A percentile compares a stretch with the other conserved stretches of the same genome.
These are phyloP conservation scores for Talaromyces adpressus DNA, from an alignment of 495 filamentous ascomycete genomes.

Conservation along the genomic window DNA sequence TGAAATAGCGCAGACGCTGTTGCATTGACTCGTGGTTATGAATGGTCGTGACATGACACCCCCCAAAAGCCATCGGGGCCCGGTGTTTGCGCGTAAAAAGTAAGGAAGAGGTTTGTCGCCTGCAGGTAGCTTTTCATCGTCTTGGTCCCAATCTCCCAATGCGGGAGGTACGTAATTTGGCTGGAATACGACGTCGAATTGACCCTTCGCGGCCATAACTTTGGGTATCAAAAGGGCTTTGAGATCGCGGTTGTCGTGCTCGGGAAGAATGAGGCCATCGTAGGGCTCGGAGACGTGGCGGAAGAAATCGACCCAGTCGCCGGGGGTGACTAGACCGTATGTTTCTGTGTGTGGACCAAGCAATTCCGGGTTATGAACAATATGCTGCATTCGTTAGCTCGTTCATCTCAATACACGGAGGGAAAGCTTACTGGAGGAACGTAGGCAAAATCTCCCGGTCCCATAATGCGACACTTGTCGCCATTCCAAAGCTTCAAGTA, in stretches of 20 bases:
- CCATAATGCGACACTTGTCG: conserved; percentile 35
- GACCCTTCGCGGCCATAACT: conserved; percentile 40
- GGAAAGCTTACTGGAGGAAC: conserved; percentile 33
- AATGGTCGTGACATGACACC: conserved; percentile 39
- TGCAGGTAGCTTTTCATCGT: conserved; percentile 34
- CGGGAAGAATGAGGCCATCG: conserved; percentile 42
- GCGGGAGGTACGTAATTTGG: conserved; percentile 33
- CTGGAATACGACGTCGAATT: conserved; percentile 42
- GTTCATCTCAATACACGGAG: not conserved
- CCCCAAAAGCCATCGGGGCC: conserved; percentile 34
- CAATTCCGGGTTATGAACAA: conserved; percentile 37
- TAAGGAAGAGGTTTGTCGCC: conserved; percentile 21
- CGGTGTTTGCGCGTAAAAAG: conserved; percentile 35
- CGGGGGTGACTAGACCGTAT: conserved; percentile 39
- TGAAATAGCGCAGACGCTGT: conserved; percentile 37
- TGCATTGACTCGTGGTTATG: conserved; percentile 35
- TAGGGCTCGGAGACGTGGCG: conserved; percentile 42
- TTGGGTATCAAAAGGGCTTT: conserved; percentile 39
- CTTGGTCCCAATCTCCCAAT: conserved; percentile 31
- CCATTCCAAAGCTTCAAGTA: conserved; percentile 41
- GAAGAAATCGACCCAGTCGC: conserved; percentile 49
- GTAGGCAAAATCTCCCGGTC: conserved; percentile 42
- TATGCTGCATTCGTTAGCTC: conserved; percentile 17
- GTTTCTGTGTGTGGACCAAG: conserved; percentile 36
- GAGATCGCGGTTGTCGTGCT: conserved; percentile 33